These are phyloP conservation scores for Diaporthe capsici DNA, from an alignment of 2,329 filamentous ascomycete genomes.

Conservation along the genomic window DNA sequence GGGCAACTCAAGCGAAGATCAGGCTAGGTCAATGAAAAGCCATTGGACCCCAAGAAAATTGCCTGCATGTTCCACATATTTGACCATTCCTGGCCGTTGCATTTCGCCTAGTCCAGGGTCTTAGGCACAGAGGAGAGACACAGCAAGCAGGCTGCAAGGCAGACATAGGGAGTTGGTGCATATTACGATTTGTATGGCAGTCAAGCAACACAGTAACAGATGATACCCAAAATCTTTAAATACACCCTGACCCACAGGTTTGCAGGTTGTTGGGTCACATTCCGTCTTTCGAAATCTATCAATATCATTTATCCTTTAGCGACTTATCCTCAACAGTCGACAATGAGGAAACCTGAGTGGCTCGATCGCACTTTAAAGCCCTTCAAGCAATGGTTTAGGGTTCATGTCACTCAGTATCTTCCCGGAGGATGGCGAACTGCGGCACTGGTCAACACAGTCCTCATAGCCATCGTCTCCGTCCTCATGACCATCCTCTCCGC, in stretches of 20 bases:
- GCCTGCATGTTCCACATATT: not conserved
- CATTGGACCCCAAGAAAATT: too few relatives aligned
- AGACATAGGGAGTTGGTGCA: not conserved
- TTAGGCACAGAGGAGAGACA: not conserved
- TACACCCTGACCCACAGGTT: not conserved
- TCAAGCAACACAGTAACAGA: not conserved
- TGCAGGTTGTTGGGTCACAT: not conserved
- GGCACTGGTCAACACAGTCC: not conserved
- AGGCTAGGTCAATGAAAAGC: not conserved
- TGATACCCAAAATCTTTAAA: not conserved
- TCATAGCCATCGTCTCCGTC: not conserved
- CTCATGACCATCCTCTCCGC: not conserved
- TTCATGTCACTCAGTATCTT: not conserved
- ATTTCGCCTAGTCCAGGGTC: not conserved
- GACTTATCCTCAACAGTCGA: not conserved
- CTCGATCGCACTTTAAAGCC: not conserved
- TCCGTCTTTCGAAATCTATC: not conserved
- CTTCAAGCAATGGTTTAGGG: not conserved
- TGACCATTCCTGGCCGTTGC: not conserved
- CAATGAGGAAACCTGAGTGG: not conserved
- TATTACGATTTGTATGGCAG: fast-evolving
- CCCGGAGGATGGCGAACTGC: not conserved
- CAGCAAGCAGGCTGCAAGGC: not conserved
- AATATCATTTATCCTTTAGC: not conserved
- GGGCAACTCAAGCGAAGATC: not conserved